Percentiles rank a stretch among this genome's conserved stretches.
Evolutionary conservation across 805 yeast genomes (phyloP).

Genomic region (Candida ficus): DNA sequence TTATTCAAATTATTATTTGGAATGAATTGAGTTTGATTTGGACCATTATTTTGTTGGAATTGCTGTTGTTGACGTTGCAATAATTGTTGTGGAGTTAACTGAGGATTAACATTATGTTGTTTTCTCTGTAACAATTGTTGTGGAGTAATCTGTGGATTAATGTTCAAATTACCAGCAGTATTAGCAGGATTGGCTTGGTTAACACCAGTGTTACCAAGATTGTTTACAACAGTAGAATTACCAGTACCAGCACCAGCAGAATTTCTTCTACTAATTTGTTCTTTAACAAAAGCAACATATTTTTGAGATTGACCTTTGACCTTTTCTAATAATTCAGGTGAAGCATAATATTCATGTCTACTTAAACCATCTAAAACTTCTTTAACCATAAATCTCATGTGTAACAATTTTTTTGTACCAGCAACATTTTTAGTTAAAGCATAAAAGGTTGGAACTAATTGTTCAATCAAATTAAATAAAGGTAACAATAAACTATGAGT

Average conservation of each 20-base stretch:
- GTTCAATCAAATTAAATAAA: slow-evolving; percentile 64
- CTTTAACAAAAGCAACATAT: slow-evolving; percentile 70
- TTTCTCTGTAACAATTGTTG: slow-evolving; percentile 24
- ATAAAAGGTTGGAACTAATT: slow-evolving; percentile 72
- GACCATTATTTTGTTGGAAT: slow-evolving; percentile 4
- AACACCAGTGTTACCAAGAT: background rate
- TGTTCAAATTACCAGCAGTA: background rate
- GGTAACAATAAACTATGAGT: slow-evolving; percentile 44
- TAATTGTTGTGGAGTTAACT: slow-evolving; percentile 23
- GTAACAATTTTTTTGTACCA: slow-evolving; percentile 72
- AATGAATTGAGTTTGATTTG: slow-evolving; percentile 6
- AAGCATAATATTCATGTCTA: slow-evolving; percentile 60
- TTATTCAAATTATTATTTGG: slow-evolving; percentile 5
- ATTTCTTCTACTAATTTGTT: slow-evolving; percentile 39
- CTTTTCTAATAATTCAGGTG: slow-evolving; percentile 66
- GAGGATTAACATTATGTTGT: slow-evolving; percentile 21
- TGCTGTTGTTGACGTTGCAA: slow-evolving; percentile 26
- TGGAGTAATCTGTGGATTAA: slow-evolving; percentile 22
- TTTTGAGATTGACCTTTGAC: slow-evolving; percentile 67
- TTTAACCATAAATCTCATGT: slow-evolving; percentile 72
- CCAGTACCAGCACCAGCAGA: slow-evolving; percentile 22
- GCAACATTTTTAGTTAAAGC: slow-evolving; percentile 68
- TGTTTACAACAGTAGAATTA: background rate
- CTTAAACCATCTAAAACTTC: slow-evolving; percentile 68
- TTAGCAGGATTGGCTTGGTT: too few relatives aligned